phyloP scores from a whole-genome alignment of 257 asterid species.

The Petunia axillaris region DNA sequence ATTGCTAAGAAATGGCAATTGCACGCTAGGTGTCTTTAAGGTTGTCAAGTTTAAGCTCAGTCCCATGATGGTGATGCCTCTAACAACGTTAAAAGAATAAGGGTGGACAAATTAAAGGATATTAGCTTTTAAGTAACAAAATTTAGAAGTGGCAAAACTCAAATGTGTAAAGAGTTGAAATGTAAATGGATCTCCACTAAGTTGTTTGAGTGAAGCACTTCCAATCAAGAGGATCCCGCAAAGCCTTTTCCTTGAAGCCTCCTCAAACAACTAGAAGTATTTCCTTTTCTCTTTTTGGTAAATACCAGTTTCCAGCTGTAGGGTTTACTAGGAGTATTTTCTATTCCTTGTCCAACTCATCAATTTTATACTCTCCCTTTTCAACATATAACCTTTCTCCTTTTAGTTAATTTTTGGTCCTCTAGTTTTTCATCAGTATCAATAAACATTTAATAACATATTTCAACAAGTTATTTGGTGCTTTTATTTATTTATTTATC shows the following conservation, averaged over 20 bases:
- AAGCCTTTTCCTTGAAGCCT: background rate
- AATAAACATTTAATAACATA: background rate
- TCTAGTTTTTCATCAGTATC: background rate
- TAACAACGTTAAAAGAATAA: background rate
- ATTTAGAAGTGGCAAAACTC: background rate
- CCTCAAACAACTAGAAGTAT: background rate
- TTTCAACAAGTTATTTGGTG: background rate
- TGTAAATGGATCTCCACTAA: slow-evolving; percentile 19
- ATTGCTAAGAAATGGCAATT: too few species aligned
- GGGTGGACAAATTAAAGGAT: background rate
- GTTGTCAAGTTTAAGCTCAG: background rate
- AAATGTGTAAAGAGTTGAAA: slow-evolving; percentile 14
- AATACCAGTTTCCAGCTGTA: slow-evolving; percentile 15
- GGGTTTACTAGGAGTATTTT: background rate
- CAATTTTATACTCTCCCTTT: background rate
- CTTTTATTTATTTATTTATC: too few species aligned
- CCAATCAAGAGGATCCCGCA: background rate
- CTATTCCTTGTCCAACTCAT: background rate
- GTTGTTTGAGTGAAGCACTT: background rate
- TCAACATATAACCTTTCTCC: background rate
- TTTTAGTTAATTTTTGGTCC: background rate
- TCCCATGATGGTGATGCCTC: background rate
- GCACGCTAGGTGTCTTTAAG: background rate
- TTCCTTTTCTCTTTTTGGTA: background rate
- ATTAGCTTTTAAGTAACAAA: background rate